phyloP scores from a whole-genome alignment of 805 yeast species.

The Pichia manshurica region DNA sequence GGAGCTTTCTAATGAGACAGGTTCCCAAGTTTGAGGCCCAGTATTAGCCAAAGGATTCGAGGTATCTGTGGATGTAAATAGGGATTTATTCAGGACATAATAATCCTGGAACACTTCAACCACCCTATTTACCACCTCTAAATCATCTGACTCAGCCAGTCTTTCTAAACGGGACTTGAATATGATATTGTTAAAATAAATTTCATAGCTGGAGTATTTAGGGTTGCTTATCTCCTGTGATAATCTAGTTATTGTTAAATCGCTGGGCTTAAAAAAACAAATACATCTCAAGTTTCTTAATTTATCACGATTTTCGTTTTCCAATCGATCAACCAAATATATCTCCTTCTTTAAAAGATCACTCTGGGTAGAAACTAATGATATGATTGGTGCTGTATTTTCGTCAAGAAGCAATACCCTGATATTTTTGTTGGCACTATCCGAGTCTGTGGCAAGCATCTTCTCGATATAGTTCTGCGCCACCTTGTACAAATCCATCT shows the following conservation, averaged over 20 bases:
- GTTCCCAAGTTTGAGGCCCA: conserved; percentile 40
- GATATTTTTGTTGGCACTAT: conserved; percentile 34
- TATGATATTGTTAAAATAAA: conserved; percentile 72
- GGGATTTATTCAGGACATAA: conserved; percentile 61
- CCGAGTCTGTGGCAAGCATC: conserved; percentile 25
- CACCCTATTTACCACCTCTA: conserved; percentile 70
- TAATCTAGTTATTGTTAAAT: conserved; percentile 53
- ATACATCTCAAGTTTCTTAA: conserved; percentile 80
- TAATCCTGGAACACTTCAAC: conserved; percentile 85
- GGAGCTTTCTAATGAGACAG: conserved; percentile 37
- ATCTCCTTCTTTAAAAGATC: conserved; percentile 75
- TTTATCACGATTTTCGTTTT: conserved; percentile 52
- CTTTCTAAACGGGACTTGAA: conserved; percentile 76
- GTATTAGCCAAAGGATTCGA: conserved; percentile 19
- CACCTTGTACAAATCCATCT: conserved; percentile 43
- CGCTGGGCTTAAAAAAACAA: conserved; percentile 70
- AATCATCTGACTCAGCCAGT: conserved; percentile 84
- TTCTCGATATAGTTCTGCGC: conserved; percentile 40
- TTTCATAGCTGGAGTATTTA: conserved; percentile 68
- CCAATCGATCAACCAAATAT: conserved; percentile 71
- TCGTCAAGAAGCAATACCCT: conserved; percentile 75
- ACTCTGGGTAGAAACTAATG: conserved; percentile 87
- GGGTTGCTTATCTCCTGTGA: conserved; percentile 70
- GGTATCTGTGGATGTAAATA: conserved; percentile 37
- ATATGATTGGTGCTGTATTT: conserved; percentile 73